Evolutionary conservation across 108 stramenopile species (phyloP).

Genomic region (Nitzschia putrida): DNA sequence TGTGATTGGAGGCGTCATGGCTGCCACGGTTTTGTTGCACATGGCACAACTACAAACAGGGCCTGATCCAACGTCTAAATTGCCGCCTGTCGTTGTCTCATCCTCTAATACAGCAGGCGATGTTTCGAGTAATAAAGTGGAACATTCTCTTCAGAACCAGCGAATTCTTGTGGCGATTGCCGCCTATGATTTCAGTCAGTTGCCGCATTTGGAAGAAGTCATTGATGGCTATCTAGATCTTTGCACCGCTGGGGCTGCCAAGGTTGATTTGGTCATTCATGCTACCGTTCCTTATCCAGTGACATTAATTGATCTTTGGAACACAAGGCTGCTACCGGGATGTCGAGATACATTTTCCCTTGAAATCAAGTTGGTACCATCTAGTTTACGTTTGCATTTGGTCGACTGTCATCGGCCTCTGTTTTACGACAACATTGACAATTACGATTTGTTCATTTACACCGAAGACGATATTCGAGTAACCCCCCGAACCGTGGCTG

Average conservation of each 20-base stretch:
- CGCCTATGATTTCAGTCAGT: conserved; percentile 80
- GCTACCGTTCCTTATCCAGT: conserved; percentile 70
- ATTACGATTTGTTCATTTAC: conserved; percentile 84
- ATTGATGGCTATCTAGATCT: conserved; percentile 76
- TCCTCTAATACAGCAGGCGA: not conserved
- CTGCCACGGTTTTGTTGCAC: conserved; percentile 41
- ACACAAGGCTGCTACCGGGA: conserved; percentile 61
- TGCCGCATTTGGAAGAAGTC: conserved; percentile 83
- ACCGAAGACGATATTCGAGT: conserved; percentile 88
- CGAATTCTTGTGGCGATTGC: conserved; percentile 73
- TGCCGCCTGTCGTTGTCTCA: not conserved
- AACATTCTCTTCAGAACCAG: not conserved
- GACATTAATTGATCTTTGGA: conserved; percentile 74
- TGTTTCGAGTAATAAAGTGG: not conserved
- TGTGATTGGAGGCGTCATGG: conserved; percentile 42
- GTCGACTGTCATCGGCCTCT: conserved; percentile 80
- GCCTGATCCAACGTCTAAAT: not conserved
- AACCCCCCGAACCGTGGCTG: conserved; percentile 71
- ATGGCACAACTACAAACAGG: conserved; percentile 1
- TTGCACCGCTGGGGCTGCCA: conserved; percentile 68
- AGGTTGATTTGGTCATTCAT: conserved; percentile 74
- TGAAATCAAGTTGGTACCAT: conserved; percentile 56
- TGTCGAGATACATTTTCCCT: conserved; percentile 51
- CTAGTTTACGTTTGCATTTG: conserved; percentile 64
- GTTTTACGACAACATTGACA: conserved; percentile 75